These are phyloP conservation scores for Cucurbita pepo DNA, from an alignment of 306 rosid genomes.

Conservation along the genomic window DNA sequence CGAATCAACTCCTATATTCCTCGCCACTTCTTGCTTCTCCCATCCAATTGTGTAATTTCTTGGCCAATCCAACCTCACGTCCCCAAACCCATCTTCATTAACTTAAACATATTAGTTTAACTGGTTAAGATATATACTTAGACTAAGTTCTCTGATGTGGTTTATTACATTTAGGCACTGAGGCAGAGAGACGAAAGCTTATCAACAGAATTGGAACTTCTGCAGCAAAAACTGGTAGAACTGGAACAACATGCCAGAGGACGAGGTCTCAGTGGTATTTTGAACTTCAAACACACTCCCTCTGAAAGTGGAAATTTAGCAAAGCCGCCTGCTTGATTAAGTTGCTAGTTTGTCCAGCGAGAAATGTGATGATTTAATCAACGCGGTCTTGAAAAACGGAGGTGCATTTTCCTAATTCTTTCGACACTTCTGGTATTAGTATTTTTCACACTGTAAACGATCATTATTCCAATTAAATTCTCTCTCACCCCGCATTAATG, in stretches of 20 bases:
- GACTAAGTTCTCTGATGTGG: background rate
- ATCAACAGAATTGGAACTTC: conserved; percentile 42
- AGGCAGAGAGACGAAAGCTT: conserved; percentile 44
- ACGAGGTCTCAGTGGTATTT: conserved; percentile 54
- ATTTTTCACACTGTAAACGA: conserved; percentile 7
- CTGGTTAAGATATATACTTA: too few species aligned
- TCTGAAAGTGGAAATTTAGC: conserved; percentile 26
- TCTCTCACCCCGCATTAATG: background rate
- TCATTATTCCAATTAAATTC: background rate
- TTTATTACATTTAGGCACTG: conserved; percentile 28
- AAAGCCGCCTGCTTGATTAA: conserved; percentile 47
- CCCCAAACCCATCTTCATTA: background rate
- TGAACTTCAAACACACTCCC: conserved; percentile 29
- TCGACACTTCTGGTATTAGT: conserved; percentile 9
- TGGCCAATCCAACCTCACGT: background rate
- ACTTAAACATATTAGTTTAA: background rate
- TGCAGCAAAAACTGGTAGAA: conserved; percentile 48
- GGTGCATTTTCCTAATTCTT: conserved; percentile 13
- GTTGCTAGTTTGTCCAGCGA: background rate
- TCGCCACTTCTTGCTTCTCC: background rate
- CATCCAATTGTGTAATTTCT: background rate
- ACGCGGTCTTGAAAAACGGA: background rate
- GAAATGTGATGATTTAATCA: conserved; percentile 1
- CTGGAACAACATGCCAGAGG: conserved; percentile 57
- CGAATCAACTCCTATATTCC: background rate